Evolutionary conservation across 768 basidiomycete genomes (phyloP).

Genomic region (Lentinula sp.): DNA sequence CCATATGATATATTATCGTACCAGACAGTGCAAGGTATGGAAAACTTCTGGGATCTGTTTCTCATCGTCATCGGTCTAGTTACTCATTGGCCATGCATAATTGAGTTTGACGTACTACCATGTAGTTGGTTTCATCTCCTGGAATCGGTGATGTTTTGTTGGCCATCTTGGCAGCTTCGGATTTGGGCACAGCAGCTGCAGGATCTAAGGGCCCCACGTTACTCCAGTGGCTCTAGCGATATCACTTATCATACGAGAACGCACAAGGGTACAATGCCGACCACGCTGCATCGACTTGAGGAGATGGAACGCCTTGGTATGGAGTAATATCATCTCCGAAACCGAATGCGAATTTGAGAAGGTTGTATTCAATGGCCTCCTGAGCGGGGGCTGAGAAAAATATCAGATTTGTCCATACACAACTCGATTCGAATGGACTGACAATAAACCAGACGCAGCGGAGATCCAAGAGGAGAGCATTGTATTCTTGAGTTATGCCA

Average conservation of each 20-base stretch:
- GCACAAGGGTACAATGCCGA: neutral
- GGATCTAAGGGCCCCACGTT: too few relatives aligned
- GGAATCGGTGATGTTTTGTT: neutral
- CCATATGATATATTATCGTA: too few relatives aligned
- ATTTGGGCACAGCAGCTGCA: neutral
- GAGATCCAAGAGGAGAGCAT: too few relatives aligned
- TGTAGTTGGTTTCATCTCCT: constrained; percentile 4
- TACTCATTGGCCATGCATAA: neutral
- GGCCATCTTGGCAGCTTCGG: neutral
- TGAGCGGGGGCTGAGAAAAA: neutral
- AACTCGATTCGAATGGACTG: neutral
- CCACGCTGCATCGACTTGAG: neutral
- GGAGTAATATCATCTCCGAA: neutral
- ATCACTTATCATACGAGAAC: neutral
- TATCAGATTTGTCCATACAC: too few relatives aligned
- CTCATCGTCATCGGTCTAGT: neutral
- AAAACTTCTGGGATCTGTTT: neutral
- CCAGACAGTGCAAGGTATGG: neutral
- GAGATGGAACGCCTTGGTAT: neutral
- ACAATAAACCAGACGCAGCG: too few relatives aligned
- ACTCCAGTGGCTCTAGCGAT: too few relatives aligned
- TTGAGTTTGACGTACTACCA: neutral
- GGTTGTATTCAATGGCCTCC: neutral
- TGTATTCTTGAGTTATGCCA: too few relatives aligned
- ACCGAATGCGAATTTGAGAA: neutral